Conservation (phyloP, 371 early-diverging fungal species). For the Mortierella sp. region DNA sequence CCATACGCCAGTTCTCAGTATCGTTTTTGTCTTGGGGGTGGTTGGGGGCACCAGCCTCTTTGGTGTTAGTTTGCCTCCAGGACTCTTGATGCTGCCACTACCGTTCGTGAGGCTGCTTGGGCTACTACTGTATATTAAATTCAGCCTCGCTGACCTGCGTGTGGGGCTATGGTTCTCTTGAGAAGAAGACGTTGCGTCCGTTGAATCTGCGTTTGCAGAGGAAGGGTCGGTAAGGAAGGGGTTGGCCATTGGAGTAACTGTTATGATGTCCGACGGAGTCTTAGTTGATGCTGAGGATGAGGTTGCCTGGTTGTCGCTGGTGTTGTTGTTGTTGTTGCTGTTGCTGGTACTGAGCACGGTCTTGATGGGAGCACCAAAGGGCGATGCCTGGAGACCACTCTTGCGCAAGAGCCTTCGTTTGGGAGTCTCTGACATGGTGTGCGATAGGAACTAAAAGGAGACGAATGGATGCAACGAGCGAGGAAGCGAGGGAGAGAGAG, state of each 20-base stretch:
- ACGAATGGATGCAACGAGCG: background rate
- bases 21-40: conserved; percentile 25
- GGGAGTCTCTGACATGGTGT: conserved; percentile 22
- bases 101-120: background rate
- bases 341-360: conserved; percentile 11
- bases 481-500: background rate
- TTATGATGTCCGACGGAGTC: background rate
- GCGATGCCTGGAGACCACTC: conserved; percentile 39
- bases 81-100: background rate
- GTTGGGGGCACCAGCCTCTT: conserved; percentile 16
- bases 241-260: background rate
- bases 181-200: background rate
- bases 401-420: conserved; percentile 45
- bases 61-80: background rate
- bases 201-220: background rate
- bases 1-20: conserved; percentile 28
- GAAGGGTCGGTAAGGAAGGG: background rate
- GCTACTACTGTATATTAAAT: conserved; percentile 5
- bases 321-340: background rate
- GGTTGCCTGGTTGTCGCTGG: conserved; percentile 1
- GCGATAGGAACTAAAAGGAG: background rate
- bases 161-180: conserved; percentile 14
- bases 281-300: background rate
- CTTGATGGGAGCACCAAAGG: conserved; percentile 35
- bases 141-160: conserved; percentile 33